phyloP scores from a whole-genome alignment of 2,329 filamentous ascomycete species.

The Niveomyces coronatus region DNA sequence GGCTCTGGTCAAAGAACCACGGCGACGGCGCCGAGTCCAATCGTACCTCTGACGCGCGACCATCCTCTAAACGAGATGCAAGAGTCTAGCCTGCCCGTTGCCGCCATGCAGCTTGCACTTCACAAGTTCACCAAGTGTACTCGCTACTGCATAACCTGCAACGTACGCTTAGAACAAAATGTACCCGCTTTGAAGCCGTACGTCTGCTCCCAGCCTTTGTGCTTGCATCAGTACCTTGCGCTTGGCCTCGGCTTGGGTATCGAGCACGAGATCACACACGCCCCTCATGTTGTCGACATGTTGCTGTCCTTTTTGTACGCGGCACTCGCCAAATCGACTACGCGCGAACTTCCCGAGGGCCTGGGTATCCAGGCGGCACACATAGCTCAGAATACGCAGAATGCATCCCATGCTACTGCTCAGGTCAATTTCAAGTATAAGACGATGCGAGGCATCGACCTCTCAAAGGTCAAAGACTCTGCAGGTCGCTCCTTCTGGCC shows the following conservation, averaged over 20 bases:
- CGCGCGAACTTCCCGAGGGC: constrained; percentile 35
- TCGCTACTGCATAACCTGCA: constrained; percentile 80
- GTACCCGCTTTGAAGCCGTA: constrained; percentile 67
- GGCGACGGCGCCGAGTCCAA: not conserved
- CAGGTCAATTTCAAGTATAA: not conserved
- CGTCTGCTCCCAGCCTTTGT: constrained; percentile 66
- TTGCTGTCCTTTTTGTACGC: constrained; percentile 72
- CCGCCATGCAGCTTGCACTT: constrained; percentile 65
- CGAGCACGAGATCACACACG: constrained; percentile 71
- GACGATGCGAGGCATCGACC: not conserved
- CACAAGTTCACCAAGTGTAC: constrained; percentile 72
- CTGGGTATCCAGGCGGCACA: constrained; percentile 26
- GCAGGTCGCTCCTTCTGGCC: not conserved
- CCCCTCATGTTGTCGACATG: constrained; percentile 76
- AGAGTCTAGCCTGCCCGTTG: constrained; percentile 39
- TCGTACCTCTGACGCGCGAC: constrained; percentile 17
- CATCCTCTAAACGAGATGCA: constrained; percentile 19
- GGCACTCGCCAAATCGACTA: constrained; percentile 31
- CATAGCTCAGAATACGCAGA: constrained; percentile 6
- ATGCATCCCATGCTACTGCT: constrained; percentile 1
- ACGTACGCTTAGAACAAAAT: constrained; percentile 52
- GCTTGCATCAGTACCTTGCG: constrained; percentile 78
- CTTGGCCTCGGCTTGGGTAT: constrained; percentile 79
- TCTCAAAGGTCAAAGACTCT: not conserved
- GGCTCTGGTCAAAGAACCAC: not conserved